Base-by-base conservation (phyloP, 495 filamentous ascomycete species). In the Aspergillus biplanus region DNA sequence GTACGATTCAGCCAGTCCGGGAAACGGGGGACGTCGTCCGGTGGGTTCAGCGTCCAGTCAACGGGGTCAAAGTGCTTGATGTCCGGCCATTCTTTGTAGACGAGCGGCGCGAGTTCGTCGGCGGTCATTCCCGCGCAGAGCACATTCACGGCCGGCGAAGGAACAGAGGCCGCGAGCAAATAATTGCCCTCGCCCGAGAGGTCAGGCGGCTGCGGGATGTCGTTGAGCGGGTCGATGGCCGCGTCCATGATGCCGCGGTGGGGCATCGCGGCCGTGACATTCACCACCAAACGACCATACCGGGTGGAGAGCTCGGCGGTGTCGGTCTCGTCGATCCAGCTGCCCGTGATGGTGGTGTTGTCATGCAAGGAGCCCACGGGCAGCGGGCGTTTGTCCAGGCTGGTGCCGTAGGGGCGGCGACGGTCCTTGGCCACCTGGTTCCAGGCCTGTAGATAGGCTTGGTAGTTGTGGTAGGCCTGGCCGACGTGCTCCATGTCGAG, bases 191-290 rank as follows among this genome's bases (percentile, higher is more conserved):
- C 79, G 0, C 89, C 88, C 8, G 79, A 70, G 32, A 88, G 74
- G 34, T 89, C 86, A 18, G 80, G 73, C 0, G 90, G 90, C 65
- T 92, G 89, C 46, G 86, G 68, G 52, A 93, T 90, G 3, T 72
- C 66, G 69, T 92, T 93, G 32, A 62, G 72, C 0, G 75, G 65
- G 64, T 90, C 78, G 31, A 76, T 78, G 0, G 86, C 85, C 3
- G 90, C 90, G 21, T 72, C 71, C 32, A 87, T 83, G 5, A 93
- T 75, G 2, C 88, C 87, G 3, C 85, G 79, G 60, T 92, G 90
- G 0, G 90, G 90, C 80, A 92, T 87, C 3, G 88, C 87, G 65
- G 92, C 82, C 0, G 87, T 90, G 46, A 92, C 83, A 66, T 92
- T 92, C 72, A 90, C 87, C 61, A 92, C 70, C 48, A 88, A 74